Base-by-base conservation (phyloP, 164 flowering plant genomes). In the Brasenia schreberi region DNA sequence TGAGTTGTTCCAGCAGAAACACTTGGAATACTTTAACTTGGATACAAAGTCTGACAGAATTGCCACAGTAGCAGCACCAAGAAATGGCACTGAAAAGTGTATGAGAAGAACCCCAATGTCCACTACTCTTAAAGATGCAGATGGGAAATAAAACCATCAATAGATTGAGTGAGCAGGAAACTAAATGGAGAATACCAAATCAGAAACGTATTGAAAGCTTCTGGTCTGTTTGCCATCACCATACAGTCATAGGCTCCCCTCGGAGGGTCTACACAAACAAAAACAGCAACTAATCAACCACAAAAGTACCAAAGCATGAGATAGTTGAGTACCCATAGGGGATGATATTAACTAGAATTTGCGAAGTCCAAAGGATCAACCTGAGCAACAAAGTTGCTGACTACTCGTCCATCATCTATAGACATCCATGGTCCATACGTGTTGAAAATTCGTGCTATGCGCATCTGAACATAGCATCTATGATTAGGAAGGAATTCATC, bases 181-280 rank as follows among this genome's bases (percentile, higher is more conserved):
- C 39, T 33, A 33, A 33, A 33, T 33, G 39, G 39, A 33, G 39
- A 33, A 56, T 85, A 91, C 97, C 97, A 91, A 76, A 70, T 91
- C 97, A 68, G 96, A 81, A 63, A 91, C 96, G 81, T 78, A 89
- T 79, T 89, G 96, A 72, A 91, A 91, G 82, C 97, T 91, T 70
- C 97, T 75, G 23, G 97, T 89, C 77, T 92, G 97, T 69, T 92
- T 86, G 64, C 97, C 97, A 77, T 92, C 94, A 66, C 97, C 97
- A 79, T 92, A 89, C 96, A 44, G 97, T 86, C 81, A 92, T 62
- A 58, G 97, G 96, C 69, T 86, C 85, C 71, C 82, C 89, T 44
- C 97, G 88, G 43, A 92, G 83, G 52, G 94, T 90, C 96, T 92
- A 82, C 66, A 78, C 61, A 66, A 33, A 58, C 61, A 72, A 7